Conservation (phyloP, 306 rosid genomes). For the Begonia masoniana region DNA sequence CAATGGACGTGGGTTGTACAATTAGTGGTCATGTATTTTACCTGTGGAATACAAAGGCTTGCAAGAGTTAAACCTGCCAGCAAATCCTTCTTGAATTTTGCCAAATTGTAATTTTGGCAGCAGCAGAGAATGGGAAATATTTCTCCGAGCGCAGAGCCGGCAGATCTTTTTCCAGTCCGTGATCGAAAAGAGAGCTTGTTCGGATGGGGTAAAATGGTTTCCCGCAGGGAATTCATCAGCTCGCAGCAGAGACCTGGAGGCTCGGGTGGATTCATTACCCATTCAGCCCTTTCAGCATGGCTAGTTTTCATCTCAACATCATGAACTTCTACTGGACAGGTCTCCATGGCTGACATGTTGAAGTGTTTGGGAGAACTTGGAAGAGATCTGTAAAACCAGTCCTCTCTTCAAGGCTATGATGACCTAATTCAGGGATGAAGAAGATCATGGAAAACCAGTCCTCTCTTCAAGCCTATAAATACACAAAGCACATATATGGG, state of each 20-base stretch:
- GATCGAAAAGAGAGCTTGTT: constrained; percentile 16
- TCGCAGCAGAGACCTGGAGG: constrained; percentile 38
- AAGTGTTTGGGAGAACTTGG: constrained; percentile 39
- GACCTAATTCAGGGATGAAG: too few relatives aligned
- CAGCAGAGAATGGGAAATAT: constrained; percentile 41
- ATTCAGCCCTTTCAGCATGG: constrained; percentile 16
- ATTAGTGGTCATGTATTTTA: background rate
- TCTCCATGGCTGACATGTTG: constrained; percentile 17
- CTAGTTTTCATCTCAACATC: constrained; percentile 18
- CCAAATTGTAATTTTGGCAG: constrained; percentile 22
- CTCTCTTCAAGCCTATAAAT: too few relatives aligned
- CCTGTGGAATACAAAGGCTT: constrained; percentile 76
- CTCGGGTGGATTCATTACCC: constrained; percentile 53
- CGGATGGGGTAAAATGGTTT: constrained; percentile 4
- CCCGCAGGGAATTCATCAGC: constrained; percentile 15
- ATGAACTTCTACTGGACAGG: constrained; percentile 7
- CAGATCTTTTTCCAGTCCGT: constrained; percentile 12
- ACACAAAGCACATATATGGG: too few relatives aligned
- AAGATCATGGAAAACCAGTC: too few relatives aligned
- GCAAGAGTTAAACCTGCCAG: constrained; percentile 66
- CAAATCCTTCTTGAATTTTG: constrained; percentile 35
- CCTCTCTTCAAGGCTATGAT: too few relatives aligned
- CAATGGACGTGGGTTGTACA: too few relatives aligned
- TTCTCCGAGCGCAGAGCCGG: constrained; percentile 9
- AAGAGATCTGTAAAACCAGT: background rate